phyloP scores from a whole-genome alignment of 2,329 filamentous ascomycete genomes.

The Pyricularia pennisetigena region DNA sequence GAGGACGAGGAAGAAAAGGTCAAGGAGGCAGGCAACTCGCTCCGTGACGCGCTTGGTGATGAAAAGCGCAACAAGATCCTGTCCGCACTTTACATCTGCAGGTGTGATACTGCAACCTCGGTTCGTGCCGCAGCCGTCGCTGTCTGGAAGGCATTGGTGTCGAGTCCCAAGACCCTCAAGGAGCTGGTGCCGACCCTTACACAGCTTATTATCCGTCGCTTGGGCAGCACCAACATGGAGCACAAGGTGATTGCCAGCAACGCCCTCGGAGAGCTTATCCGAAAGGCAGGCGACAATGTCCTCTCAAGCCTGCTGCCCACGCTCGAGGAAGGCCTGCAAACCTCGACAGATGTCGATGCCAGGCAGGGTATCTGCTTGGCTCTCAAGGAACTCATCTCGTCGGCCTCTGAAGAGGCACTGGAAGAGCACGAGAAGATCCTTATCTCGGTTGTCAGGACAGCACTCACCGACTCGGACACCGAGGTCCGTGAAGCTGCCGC shows the following conservation, averaged over 20 bases:
- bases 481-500: constrained; percentile 93
- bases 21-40: constrained; percentile 82
- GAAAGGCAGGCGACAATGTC: constrained; percentile 91
- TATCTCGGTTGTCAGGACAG: constrained; percentile 87
- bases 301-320: constrained; percentile 81
- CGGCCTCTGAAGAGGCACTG: constrained; percentile 77
- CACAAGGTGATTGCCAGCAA: constrained; percentile 99
- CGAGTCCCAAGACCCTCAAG: constrained; percentile 84
- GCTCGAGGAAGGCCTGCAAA: constrained; percentile 82
- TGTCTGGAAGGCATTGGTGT: constrained; percentile 96
- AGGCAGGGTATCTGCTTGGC: constrained; percentile 98
- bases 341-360: constrained; percentile 81
- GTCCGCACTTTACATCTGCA: constrained; percentile 94
- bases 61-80: constrained; percentile 96
- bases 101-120: constrained; percentile 87
- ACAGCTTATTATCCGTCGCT: constrained; percentile 84
- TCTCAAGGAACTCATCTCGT: constrained; percentile 82
- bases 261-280: constrained; percentile 89
- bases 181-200: constrained; percentile 92
- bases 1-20: constrained; percentile 68
- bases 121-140: constrained; percentile 83
- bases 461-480: constrained; percentile 78
- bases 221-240: constrained; percentile 95
- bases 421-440: constrained; percentile 93
- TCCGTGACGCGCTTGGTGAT: constrained; percentile 87